A percentile compares a stretch with the other conserved stretches of the same genome.
These are phyloP conservation scores for Proliferodiscus dingleyae DNA, from an alignment of 2,329 filamentous ascomycete genomes.

Conservation along the genomic window DNA sequence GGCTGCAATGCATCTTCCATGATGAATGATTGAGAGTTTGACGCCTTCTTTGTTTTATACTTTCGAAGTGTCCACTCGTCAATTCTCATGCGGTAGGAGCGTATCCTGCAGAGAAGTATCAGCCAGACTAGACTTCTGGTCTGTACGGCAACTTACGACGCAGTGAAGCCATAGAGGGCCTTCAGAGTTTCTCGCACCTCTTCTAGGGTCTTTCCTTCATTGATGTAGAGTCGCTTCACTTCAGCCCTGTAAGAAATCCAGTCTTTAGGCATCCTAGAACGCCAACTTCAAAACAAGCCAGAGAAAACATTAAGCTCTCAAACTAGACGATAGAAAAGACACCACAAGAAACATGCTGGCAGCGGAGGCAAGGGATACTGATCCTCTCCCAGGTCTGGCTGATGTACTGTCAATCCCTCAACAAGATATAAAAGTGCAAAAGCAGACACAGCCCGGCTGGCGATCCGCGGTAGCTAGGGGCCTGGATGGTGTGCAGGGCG, in stretches of 20 bases:
- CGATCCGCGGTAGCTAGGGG: too few species aligned
- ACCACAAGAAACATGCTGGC: too few species aligned
- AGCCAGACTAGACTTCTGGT: background rate
- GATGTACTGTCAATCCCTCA: too few species aligned
- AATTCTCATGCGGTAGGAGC: conserved; percentile 17
- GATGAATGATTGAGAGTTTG: background rate
- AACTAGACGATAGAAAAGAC: too few species aligned
- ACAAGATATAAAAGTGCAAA: too few species aligned
- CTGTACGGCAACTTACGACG: conserved; percentile 9
- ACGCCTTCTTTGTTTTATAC: conserved; percentile 7
- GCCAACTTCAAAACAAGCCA: background rate
- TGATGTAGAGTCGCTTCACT: conserved; percentile 13
- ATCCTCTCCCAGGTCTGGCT: background rate
- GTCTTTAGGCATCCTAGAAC: conserved; percentile 10
- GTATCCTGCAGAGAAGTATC: conserved; percentile 2
- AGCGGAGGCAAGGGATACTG: too few species aligned
- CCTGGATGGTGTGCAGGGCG: background rate
- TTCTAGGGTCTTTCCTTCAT: conserved; percentile 6
- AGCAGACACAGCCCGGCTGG: background rate
- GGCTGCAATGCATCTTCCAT: background rate
- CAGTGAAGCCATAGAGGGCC: conserved; percentile 8
- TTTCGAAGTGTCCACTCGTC: conserved; percentile 17
- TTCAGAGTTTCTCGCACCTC: conserved; percentile 13
- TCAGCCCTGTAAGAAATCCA: conserved; percentile 13
- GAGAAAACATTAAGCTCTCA: background rate